Conservation (phyloP, 1,284 basidiomycete genomes). For the Ustilago hordei region DNA sequence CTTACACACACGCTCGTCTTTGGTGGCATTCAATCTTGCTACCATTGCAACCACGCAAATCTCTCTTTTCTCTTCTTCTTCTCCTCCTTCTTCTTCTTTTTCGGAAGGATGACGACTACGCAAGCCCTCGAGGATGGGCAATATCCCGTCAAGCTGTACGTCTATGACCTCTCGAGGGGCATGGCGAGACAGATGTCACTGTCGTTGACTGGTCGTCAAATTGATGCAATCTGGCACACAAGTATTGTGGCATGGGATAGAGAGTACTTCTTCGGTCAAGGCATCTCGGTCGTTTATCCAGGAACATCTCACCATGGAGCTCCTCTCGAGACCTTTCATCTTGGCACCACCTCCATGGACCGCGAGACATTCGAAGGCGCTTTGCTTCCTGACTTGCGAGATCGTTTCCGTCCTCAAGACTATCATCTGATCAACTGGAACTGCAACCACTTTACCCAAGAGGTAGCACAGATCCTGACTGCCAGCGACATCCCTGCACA, state of each 20-base stretch:
- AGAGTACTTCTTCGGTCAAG: conserved; percentile 90
- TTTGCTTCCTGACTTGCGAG: conserved; percentile 79
- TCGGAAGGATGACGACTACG: conserved; percentile 8
- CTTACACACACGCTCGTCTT: no score
- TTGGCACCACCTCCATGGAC: conserved; percentile 85
- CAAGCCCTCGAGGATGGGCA: conserved; percentile 17
- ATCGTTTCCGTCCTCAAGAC: conserved; percentile 79
- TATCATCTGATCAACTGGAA: conserved; percentile 83
- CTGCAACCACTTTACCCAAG: conserved; percentile 79
- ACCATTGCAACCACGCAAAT: no score
- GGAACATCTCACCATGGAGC: conserved; percentile 74
- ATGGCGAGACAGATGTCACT: conserved; percentile 81
- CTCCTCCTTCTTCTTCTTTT: background rate
- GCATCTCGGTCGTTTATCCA: conserved; percentile 76
- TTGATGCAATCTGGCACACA: conserved; percentile 75
- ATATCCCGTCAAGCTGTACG: conserved; percentile 75
- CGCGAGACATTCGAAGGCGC: conserved; percentile 81
- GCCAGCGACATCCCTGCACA: conserved; percentile 64
- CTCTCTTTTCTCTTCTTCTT: no score
- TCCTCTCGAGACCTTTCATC: conserved; percentile 80
- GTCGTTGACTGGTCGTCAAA: conserved; percentile 78
- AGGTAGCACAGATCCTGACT: conserved; percentile 71
- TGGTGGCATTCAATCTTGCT: no score
- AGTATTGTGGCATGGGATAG: conserved; percentile 85
- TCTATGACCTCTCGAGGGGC: conserved; percentile 90